Base-by-base conservation (phyloP, 192 early-diverging fungal species). In the Coemansia sp. region DNA sequence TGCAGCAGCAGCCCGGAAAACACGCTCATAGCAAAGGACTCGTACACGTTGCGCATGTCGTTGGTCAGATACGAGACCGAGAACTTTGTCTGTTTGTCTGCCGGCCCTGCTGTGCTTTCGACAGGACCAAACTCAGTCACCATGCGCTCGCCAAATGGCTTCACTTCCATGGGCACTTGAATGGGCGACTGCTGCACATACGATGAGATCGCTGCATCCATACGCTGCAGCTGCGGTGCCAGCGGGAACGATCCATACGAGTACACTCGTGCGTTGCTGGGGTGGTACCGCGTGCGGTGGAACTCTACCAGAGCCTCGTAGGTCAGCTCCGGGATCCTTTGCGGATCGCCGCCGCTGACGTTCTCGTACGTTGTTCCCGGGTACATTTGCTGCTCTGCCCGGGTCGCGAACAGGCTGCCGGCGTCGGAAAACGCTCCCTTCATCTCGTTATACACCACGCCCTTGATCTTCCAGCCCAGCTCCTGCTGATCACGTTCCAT, bases 401-500 rank as follows among this genome's bases (percentile, higher is more conserved):
- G 82, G 32, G 81, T 81, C 26, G 85, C 84, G 59, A 90, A 95
- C 43, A 96, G 66, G 46, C 85, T 87, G 50, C 84, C 84, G 1
- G 89, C 69, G 61, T 97, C 93, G 5, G 92, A 90, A 76, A 88
- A 84, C 7, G 66, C 64, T 11, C 95, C 95, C 76, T 98, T 98
- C 95, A 98, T 98, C 59, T 98, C 95, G 65, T 98, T 98, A 63
- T 93, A 98, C 17, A 98, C 95, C 20, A 98, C 88, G 45, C 95
- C 95, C 60, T 96, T 96, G 68, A 98, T 89, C 36, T 59, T 52
- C 58, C 57, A 81, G 17, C 62, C 54, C 6, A 56, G 83, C 16
- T 76, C 68, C 28, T 84, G 79, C 46, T 88, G 80, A 51, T 84
- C 80, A 57, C 94, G 85, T 60, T 96, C 94, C 42, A 97, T 57